phyloP scores from a whole-genome alignment of 2,329 filamentous ascomycete genomes.

The Cercospora zeae-maydis region DNA sequence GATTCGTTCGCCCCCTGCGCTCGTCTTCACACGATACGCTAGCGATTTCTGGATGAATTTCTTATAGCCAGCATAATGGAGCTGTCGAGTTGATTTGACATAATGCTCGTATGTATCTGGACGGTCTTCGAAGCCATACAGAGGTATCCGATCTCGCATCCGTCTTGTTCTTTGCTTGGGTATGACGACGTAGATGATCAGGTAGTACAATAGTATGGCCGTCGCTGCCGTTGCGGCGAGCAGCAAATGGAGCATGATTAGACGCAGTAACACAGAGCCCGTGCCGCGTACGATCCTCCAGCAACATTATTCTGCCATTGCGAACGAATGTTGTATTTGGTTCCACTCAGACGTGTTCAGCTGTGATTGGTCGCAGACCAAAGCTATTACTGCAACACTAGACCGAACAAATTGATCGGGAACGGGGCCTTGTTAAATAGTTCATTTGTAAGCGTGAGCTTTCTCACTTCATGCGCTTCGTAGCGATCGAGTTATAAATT shows the following conservation, averaged over 20 bases:
- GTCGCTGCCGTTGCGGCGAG: background rate
- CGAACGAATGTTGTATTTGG: background rate
- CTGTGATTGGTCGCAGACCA: conserved; percentile 10
- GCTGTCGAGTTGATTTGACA: conserved; percentile 13
- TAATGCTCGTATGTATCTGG: conserved; percentile 16
- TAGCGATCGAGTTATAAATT: background rate
- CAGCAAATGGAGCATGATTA: background rate
- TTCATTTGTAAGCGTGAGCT: background rate
- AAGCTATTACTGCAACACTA: background rate
- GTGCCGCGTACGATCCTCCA: background rate
- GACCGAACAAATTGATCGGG: background rate
- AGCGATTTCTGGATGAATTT: conserved; percentile 6
- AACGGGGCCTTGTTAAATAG: background rate
- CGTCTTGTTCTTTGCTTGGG: background rate
- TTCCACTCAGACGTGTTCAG: conserved; percentile 8
- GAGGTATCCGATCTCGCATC: background rate
- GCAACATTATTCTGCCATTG: background rate
- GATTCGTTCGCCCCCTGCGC: conserved; percentile 16
- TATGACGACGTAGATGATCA: background rate
- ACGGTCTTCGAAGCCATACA: conserved; percentile 11
- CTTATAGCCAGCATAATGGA: conserved; percentile 15
- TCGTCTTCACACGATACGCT: conserved; percentile 12
- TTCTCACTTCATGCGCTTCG: background rate
- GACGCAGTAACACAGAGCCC: background rate
- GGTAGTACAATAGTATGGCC: background rate